Percentiles rank a stretch among this genome's conserved stretches.
phyloP scores from a whole-genome alignment of 371 early-diverging fungal genomes.

The Blakeslea trispora region DNA sequence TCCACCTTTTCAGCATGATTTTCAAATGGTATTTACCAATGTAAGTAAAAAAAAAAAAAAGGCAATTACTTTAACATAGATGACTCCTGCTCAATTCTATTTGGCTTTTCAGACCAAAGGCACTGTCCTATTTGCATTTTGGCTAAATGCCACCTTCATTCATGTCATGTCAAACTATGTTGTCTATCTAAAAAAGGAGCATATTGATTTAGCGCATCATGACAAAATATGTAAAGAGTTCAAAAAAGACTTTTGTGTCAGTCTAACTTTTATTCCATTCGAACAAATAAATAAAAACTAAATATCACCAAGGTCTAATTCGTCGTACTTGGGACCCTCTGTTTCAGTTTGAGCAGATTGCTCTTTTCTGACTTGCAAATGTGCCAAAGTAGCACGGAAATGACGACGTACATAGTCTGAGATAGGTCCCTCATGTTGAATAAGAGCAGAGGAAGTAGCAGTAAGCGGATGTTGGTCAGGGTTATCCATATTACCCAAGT shows the following conservation, averaged over 20 bases:
- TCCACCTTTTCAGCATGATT: constrained; percentile 42
- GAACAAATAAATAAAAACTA: constrained; percentile 3
- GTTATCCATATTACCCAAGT: constrained; percentile 67
- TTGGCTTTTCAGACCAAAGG: constrained; percentile 10
- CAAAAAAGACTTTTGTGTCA: constrained; percentile 26
- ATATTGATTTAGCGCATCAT: constrained; percentile 34
- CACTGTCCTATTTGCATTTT: constrained; percentile 25
- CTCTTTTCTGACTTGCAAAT: constrained; percentile 47
- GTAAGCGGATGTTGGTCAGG: constrained; percentile 66
- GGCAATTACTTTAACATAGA: constrained; percentile 12
- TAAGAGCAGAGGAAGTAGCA: constrained; percentile 59
- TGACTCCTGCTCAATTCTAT: not conserved
- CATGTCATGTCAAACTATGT: constrained; percentile 16
- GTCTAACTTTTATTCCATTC: constrained; percentile 18
- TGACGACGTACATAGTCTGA: constrained; percentile 66
- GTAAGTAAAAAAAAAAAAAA: constrained; percentile 29
- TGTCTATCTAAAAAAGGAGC: constrained; percentile 39
- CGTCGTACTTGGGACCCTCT: constrained; percentile 28
- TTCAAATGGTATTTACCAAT: constrained; percentile 49
- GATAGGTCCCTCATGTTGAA: constrained; percentile 54
- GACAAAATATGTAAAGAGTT: constrained; percentile 26
- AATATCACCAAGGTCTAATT: constrained; percentile 30
- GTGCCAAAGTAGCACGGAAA: constrained; percentile 63
- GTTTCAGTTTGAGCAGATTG: constrained; percentile 23
- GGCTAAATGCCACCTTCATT: constrained; percentile 57